Conservation (phyloP, 2,329 filamentous ascomycete genomes). For the Emydomyces testavorans region DNA sequence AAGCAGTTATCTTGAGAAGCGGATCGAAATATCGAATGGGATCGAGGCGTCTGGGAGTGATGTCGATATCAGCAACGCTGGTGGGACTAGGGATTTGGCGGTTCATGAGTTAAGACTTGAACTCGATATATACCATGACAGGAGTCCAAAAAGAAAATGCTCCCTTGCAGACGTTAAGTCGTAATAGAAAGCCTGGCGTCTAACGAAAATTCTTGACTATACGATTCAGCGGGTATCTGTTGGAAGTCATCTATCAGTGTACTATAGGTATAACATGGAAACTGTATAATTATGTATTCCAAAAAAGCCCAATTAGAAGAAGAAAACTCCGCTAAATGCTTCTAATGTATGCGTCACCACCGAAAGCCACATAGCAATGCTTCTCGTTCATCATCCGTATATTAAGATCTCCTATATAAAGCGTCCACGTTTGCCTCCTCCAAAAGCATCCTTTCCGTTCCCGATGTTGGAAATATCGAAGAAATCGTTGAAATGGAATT, state of each 20-base stretch:
- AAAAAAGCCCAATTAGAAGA: slow-evolving; percentile 18
- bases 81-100: slow-evolving; percentile 61
- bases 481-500: slow-evolving; percentile 38
- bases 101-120: slow-evolving; percentile 26
- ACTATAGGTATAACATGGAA: background rate
- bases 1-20: slow-evolving; percentile 51
- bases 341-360: slow-evolving; percentile 1
- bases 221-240: slow-evolving; percentile 14
- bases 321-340: slow-evolving; percentile 16
- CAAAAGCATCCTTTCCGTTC: slow-evolving; percentile 33
- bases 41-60: slow-evolving; percentile 56
- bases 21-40: slow-evolving; percentile 61
- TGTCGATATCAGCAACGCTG: slow-evolving; percentile 54
- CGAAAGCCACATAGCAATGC: background rate
- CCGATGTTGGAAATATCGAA: slow-evolving; percentile 40
- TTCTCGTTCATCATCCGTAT: background rate
- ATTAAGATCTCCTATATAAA: no score
- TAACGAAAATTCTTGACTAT: background rate
- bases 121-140: no score
- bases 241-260: slow-evolving; percentile 14
- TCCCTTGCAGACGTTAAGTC: no score
- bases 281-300: slow-evolving; percentile 3
- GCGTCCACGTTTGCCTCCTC: slow-evolving; percentile 37
- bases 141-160: no score
- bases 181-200: background rate